Base-by-base conservation (phyloP, 306 rosid species). In the Potentilla sterilis region DNA sequence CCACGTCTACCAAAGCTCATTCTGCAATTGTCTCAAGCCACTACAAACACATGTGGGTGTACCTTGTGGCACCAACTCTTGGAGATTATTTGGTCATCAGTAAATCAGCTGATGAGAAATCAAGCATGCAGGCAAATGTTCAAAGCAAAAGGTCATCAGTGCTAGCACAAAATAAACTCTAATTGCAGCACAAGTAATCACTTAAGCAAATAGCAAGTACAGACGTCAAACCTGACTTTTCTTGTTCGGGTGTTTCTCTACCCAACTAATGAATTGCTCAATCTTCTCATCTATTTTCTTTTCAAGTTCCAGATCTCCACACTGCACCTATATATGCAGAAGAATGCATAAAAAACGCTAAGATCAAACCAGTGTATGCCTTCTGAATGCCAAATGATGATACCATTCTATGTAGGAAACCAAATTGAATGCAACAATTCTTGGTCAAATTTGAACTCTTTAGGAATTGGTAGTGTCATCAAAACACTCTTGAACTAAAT, bases 201-300 rank as follows among this genome's bases (percentile, higher is more conserved):
- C 47, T 69, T 22, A 58, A 58, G 38, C 70, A 57, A 75, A 1
- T 22, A 71, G 7, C 69, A 78, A 82, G 59, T 42, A 47, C 12
- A 64, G 42, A 37, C 37, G 28, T 18, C 88, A 80, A 46, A 96
- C 99, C 98, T 92, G 97, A 78, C 97, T 96, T 85, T 92, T 96
- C 79, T 90, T 96, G 88, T 96, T 89, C 1, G 97, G 99, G 84
- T 96, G 99, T 77, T 92, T 96, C 91, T 96, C 99, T 58, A 89
- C 99, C 99, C 99, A 96, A 81, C 81, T 77, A 81, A 96, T 76
- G 74, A 90, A 96, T 78, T 96, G 99, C 77, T 89, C 99, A 73
- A 96, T 90, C 87, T 89, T 92, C 72, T 92, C 99, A 68, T 96
- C 97, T 66, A 96, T 89, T 89, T 89, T 96, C 83, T 90, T 96